Evolutionary conservation across 768 basidiomycete species (phyloP).

Genomic region (Rhodosporidiobolus sp.): DNA sequence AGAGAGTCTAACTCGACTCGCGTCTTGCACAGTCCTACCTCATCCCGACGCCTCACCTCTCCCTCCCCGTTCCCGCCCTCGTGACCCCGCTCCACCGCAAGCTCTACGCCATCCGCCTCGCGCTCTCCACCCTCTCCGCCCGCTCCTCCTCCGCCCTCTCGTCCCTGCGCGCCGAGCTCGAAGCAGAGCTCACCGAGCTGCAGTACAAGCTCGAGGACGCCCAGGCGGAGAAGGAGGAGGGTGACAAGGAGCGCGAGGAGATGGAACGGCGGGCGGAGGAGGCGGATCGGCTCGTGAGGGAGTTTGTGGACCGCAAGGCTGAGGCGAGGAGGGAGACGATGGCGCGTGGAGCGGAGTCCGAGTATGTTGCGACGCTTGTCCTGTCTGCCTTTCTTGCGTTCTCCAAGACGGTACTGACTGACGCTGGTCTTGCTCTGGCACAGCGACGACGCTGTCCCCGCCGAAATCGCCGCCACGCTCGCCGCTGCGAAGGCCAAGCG

Average conservation of each 20-base stretch:
- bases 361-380: neutral
- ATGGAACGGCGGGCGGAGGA: neutral
- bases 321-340: constrained; percentile 1
- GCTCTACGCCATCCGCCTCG: constrained; percentile 23
- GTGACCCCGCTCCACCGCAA: constrained; percentile 13
- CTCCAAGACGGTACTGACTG: neutral
- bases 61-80: constrained; percentile 11
- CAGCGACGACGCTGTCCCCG: neutral
- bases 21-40: constrained; percentile 3
- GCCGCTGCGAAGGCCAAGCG: neutral
- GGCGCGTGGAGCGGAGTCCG: neutral
- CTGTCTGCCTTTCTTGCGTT: too few species aligned
- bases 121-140: constrained; percentile 4
- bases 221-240: neutral
- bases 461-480: neutral
- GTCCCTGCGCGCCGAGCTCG: constrained; percentile 5
- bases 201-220: constrained; percentile 4
- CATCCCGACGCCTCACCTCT: constrained; percentile 14
- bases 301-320: constrained; percentile 1
- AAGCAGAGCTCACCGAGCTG: constrained; percentile 1
- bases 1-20: neutral
- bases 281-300: constrained; percentile 21
- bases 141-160: neutral
- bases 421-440: too few species aligned
- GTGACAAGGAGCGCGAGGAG: constrained; percentile 1